Conservation (phyloP, 257 asterid species). For the Datura wrightii region DNA sequence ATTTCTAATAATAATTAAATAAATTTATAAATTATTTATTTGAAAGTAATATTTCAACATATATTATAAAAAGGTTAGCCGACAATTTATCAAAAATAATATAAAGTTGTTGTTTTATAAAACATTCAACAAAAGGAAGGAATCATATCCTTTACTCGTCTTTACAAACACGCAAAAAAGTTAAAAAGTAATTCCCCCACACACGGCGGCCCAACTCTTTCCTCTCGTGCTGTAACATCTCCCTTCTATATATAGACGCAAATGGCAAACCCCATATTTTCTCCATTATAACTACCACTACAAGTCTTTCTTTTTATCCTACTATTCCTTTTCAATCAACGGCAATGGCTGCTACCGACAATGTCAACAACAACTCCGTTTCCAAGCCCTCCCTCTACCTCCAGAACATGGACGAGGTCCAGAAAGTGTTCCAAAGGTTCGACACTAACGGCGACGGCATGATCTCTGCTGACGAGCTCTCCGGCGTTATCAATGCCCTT, state of each 20-base stretch:
- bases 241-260: not conserved
- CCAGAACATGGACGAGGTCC: constrained; percentile 57
- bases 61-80: too few species aligned
- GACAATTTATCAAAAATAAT: too few species aligned
- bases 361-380: constrained; percentile 42
- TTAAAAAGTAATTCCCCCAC: not conserved
- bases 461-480: constrained; percentile 80
- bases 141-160: not conserved
- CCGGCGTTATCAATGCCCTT: constrained; percentile 64
- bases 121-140: too few species aligned
- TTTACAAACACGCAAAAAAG: not conserved
- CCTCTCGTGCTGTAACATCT: not conserved
- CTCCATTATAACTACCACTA: not conserved
- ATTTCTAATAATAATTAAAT: too few species aligned
- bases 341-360: constrained; percentile 22
- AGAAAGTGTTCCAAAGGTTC: constrained; percentile 69
- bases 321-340: not conserved
- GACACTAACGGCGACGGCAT: constrained; percentile 85
- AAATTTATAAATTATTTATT: too few species aligned
- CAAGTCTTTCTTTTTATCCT: not conserved
- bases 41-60: too few species aligned
- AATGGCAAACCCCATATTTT: not conserved
- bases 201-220: not conserved
- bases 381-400: constrained; percentile 50
- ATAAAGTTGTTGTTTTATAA: too few species aligned